Evolutionary conservation across 2,329 filamentous ascomycete genomes (phyloP).

Genomic region (Penicillium sp.): DNA sequence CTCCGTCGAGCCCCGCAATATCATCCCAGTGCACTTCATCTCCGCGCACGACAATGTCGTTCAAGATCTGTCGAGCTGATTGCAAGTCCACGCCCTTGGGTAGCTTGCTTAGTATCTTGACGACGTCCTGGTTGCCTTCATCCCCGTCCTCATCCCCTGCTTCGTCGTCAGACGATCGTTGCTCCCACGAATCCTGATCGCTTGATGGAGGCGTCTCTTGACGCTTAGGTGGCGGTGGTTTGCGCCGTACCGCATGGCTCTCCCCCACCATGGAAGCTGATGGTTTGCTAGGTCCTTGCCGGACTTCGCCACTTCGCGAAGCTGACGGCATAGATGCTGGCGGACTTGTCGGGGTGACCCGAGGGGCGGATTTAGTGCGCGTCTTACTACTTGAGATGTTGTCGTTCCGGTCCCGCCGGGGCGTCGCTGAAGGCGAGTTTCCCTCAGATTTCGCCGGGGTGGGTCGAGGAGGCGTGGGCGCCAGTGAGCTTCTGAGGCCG

Average conservation of each 20-base stretch:
- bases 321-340: constrained; percentile 18
- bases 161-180: constrained; percentile 43
- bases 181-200: constrained; percentile 39
- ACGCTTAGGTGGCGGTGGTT: constrained; percentile 33
- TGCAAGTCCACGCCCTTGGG: constrained; percentile 74
- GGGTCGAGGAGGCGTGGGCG: constrained; percentile 9
- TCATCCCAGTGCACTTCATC: constrained; percentile 95
- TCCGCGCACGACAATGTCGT: constrained; percentile 89
- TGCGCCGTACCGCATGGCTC: constrained; percentile 16
- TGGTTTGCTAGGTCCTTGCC: constrained; percentile 21
- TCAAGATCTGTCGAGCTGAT: constrained; percentile 85
- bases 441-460: constrained; percentile 23
- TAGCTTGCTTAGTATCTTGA: constrained; percentile 65
- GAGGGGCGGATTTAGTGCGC: constrained; percentile 19
- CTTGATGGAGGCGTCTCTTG: constrained; percentile 43
- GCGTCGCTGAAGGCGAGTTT: constrained; percentile 12
- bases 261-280: constrained; percentile 17
- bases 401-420: constrained; percentile 10
- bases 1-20: constrained; percentile 81
- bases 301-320: constrained; percentile 33
- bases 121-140: constrained; percentile 52
- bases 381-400: constrained; percentile 11
- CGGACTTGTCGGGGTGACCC: constrained; percentile 4
- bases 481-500: constrained; percentile 23
- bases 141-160: constrained; percentile 43